phyloP scores from a whole-genome alignment of 441 rosid species.

The Gossypium schwendimanii region DNA sequence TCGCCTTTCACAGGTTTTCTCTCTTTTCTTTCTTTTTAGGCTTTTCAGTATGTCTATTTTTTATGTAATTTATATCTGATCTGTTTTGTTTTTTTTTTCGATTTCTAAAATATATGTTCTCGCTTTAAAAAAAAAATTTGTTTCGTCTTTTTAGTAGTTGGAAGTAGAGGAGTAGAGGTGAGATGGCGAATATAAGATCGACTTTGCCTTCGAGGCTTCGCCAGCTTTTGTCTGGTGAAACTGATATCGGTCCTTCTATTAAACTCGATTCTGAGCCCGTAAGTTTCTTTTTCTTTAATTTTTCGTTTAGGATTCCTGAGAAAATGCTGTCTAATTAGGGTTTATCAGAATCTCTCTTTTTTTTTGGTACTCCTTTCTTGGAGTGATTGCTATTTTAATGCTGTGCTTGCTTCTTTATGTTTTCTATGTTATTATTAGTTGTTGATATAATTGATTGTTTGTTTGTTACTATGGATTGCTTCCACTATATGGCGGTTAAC shows the following conservation, averaged over 20 bases:
- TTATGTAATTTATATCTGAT: constrained; percentile 23
- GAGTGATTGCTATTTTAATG: not conserved
- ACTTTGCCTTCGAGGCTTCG: constrained; percentile 89
- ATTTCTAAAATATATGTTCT: constrained; percentile 5
- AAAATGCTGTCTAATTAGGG: not conserved
- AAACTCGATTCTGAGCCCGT: constrained; percentile 87
- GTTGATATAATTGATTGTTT: not conserved
- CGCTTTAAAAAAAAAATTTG: not conserved
- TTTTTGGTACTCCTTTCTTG: not conserved
- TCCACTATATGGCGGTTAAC: not conserved
- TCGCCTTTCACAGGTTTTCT: constrained; percentile 24
- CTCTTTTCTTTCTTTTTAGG: not conserved
- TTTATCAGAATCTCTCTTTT: constrained; percentile 5
- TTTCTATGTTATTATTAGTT: not conserved
- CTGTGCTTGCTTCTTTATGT: not conserved
- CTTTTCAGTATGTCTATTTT: not conserved
- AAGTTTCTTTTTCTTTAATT: constrained; percentile 24
- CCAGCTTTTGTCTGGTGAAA: constrained; percentile 87
- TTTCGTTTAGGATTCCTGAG: not conserved
- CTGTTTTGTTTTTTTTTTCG: constrained; percentile 18
- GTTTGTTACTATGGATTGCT: not conserved
- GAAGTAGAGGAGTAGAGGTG: constrained; percentile 36
- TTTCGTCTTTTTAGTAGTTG: constrained; percentile 22
- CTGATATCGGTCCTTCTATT: constrained; percentile 64
- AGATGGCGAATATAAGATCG: constrained; percentile 81